Percentiles rank a stretch among this genome's conserved stretches.
Evolutionary conservation across 179 eudicot genomes (phyloP).

Genomic region (Camellia oleifera): DNA sequence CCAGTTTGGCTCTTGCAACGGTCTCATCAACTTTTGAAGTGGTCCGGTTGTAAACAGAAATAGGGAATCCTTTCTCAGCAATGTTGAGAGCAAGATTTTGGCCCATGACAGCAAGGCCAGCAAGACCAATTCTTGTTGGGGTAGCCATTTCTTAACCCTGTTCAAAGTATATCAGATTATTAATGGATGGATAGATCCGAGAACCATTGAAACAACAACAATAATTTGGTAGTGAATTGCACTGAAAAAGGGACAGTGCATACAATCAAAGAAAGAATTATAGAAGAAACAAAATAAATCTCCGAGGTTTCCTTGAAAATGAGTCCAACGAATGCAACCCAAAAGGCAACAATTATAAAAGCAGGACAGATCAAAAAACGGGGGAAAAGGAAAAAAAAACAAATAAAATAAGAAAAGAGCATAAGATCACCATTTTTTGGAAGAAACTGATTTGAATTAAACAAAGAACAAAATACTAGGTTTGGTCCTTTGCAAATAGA

Average conservation of each 20-base stretch:
- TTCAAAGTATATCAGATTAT: not conserved
- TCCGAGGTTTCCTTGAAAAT: not conserved
- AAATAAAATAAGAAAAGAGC: not conserved
- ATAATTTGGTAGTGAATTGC: not conserved
- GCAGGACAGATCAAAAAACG: not conserved
- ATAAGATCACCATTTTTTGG: not conserved
- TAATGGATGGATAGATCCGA: not conserved
- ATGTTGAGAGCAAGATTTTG: slow-evolving; percentile 95
- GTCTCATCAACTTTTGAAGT: slow-evolving; percentile 87
- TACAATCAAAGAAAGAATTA: not conserved
- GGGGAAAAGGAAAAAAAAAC: not conserved
- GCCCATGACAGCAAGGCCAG: slow-evolving; percentile 96
- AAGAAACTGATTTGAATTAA: not conserved
- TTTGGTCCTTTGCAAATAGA: not conserved
- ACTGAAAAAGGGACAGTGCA: not conserved
- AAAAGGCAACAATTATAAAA: not conserved
- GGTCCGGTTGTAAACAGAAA: slow-evolving; percentile 82
- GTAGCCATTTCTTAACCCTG: slow-evolving; percentile 25
- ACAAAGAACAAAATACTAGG: not conserved
- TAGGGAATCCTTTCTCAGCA: slow-evolving; percentile 89
- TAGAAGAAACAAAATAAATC: not conserved
- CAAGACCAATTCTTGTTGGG: slow-evolving; percentile 83
- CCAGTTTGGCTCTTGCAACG: slow-evolving; percentile 65
- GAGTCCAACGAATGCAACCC: not conserved
- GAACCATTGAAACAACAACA: not conserved